Conservation (phyloP, 1,139 yeast genomes). For the Protomyces macrosporus region DNA sequence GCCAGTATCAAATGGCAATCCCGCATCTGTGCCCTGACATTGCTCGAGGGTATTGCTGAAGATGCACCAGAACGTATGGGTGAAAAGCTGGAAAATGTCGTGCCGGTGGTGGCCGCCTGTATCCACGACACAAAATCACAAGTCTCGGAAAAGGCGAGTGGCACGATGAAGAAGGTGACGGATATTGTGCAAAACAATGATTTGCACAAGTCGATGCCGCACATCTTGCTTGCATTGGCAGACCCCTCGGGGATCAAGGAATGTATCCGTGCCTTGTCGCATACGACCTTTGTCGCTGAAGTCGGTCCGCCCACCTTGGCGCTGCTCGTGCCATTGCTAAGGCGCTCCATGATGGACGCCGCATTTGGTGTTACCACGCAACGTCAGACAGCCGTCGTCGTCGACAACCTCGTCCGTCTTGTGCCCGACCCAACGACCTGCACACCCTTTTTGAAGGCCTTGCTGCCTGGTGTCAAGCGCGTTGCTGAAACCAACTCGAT, state of each 20-base stretch:
- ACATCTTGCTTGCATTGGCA: constrained; percentile 81
- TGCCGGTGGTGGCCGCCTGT: constrained; percentile 81
- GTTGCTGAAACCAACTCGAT: constrained; percentile 85
- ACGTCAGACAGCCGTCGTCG: constrained; percentile 92
- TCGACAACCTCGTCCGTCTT: constrained; percentile 90
- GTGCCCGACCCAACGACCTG: constrained; percentile 92
- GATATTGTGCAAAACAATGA: constrained; percentile 86
- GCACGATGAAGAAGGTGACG: constrained; percentile 65
- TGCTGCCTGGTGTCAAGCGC: constrained; percentile 75
- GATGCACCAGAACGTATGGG: constrained; percentile 86
- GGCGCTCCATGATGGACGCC: constrained; percentile 81
- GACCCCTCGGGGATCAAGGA: constrained; percentile 84
- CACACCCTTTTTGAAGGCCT: constrained; percentile 75
- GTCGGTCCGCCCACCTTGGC: constrained; percentile 95
- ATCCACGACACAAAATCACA: constrained; percentile 97
- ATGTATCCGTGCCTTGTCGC: constrained; percentile 81
- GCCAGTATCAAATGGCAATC: constrained; percentile 88
- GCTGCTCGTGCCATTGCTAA: constrained; percentile 83
- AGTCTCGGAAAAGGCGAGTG: constrained; percentile 76
- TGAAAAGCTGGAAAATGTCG: constrained; percentile 65
- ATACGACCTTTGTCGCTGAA: constrained; percentile 96
- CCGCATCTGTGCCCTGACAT: constrained; percentile 70
- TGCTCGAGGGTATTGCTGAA: constrained; percentile 66
- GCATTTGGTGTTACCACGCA: constrained; percentile 75
- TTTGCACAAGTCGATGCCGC: constrained; percentile 75